Percentiles rank a stretch among this genome's conserved stretches.
Evolutionary conservation across 2,329 filamentous ascomycete genomes (phyloP).

Genomic region (Penicillium sp.): DNA sequence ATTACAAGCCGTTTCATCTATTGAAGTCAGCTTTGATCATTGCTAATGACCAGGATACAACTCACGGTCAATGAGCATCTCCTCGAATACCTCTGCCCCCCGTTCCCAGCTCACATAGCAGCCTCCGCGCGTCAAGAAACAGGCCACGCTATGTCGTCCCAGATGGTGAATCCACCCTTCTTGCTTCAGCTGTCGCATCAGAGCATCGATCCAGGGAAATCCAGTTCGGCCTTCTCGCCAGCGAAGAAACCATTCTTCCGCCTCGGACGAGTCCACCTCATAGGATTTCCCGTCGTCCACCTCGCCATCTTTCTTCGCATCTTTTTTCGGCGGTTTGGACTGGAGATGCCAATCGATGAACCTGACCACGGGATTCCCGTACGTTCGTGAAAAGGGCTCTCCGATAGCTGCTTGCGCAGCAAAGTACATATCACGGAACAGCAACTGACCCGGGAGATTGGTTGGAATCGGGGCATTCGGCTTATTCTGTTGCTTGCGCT

Average conservation of each 20-base stretch:
- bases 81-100: slow-evolving; percentile 71
- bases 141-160: slow-evolving; percentile 69
- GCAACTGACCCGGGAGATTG: slow-evolving; percentile 64
- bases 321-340: slow-evolving; percentile 46
- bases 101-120: slow-evolving; percentile 76
- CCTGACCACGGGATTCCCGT: slow-evolving; percentile 60
- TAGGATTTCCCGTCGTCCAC: slow-evolving; percentile 53
- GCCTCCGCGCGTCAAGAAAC: slow-evolving; percentile 72
- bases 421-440: slow-evolving; percentile 82
- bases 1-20: slow-evolving; percentile 26
- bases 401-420: slow-evolving; percentile 66
- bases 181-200: slow-evolving; percentile 66
- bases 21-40: not conserved
- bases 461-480: slow-evolving; percentile 54
- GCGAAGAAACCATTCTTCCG: slow-evolving; percentile 60
- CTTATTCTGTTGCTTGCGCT: slow-evolving; percentile 53
- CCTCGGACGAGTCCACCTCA: slow-evolving; percentile 56
- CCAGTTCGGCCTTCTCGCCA: slow-evolving; percentile 66
- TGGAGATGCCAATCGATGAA: slow-evolving; percentile 76
- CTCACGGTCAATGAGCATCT: slow-evolving; percentile 61
- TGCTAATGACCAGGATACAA: not conserved
- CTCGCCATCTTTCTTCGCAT: slow-evolving; percentile 22
- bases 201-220: slow-evolving; percentile 73
- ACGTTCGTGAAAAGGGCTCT: slow-evolving; percentile 57
- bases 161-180: slow-evolving; percentile 80